Base-by-base conservation (phyloP, 768 basidiomycete species). In the Mycena haematopus region DNA sequence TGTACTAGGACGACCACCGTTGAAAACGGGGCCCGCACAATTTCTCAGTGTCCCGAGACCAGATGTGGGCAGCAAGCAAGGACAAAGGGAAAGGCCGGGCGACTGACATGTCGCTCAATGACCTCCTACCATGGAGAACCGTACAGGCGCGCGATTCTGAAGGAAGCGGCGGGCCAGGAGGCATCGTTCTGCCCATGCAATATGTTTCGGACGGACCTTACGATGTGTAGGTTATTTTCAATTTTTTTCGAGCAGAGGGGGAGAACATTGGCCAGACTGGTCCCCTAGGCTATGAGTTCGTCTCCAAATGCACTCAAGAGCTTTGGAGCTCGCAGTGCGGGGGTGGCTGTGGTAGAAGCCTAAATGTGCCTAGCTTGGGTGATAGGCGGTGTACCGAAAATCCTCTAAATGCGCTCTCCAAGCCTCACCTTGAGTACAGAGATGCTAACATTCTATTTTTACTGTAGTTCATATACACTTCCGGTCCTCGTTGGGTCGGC, bases 401-500 rank as follows among this genome's bases (percentile, higher is more conserved):
- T 60, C 17, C 1, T 42, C 38, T 24, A 29, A n/a, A 59, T 36
- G 51, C 47, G 35, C 36, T 45, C 52, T 46, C 31, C 42, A 51
- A 47, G 44, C 2, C 25, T 35, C 11, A 5, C 47, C 31, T 29
- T 14, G 13, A 57, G 19, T 31, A 49, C 21, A 33, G 14, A 24
- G 8, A 35, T 54, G 40, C 40, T 58, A 57, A 66, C 15, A 33
- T 51, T n/a, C n/a, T 54, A 21, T 40, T 50, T 9, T n/a, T 29
- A 58, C 29, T 45, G 2, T 68, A 92, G 91, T 27, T 80, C 84
- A 6, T 92, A 93, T 71, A 86, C 86, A 2, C 73, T 91, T n/a
- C 79, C 85, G 4, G 76, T 89, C 6, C 73, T 69, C 21, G 77
- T 91, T 24, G 90, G 91, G 13, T 56, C 8, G 74, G 58, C 38